Conservation (phyloP, 2,329 filamentous ascomycete species). For the Daldinia sp. region DNA sequence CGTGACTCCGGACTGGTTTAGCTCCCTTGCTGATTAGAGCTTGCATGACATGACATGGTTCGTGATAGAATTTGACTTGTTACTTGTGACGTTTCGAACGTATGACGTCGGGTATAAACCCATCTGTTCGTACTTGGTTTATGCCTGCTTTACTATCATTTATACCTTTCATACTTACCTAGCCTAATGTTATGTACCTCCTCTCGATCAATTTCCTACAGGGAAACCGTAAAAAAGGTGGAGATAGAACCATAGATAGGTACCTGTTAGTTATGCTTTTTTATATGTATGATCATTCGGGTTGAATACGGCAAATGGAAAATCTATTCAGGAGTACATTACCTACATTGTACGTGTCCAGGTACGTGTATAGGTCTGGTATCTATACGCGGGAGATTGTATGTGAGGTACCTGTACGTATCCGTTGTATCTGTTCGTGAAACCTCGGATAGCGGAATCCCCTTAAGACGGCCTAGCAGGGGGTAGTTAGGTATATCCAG, state of each 20-base stretch:
- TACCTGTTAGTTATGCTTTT: neutral
- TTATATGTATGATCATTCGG: neutral
- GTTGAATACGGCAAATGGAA: conserved; percentile 1
- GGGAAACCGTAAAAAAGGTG: neutral
- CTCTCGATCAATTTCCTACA: neutral
- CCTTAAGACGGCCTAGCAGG: conserved; percentile 23
- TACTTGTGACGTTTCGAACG: conserved; percentile 13
- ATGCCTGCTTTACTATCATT: conserved; percentile 1
- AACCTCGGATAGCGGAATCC: conserved; percentile 38
- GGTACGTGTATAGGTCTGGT: neutral
- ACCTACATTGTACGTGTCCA: too few relatives aligned
- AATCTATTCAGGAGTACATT: neutral
- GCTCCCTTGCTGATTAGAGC: conserved; percentile 5
- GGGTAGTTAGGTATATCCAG: conserved; percentile 4
- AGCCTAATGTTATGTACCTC: neutral
- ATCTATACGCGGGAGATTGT: neutral
- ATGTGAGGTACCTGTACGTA: conserved; percentile 10
- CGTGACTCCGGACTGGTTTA: neutral
- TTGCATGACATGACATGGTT: conserved; percentile 20
- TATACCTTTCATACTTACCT: neutral
- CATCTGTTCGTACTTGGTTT: conserved; percentile 1
- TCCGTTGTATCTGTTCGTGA: conserved; percentile 21
- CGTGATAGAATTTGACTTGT: conserved; percentile 11
- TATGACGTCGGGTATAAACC: conserved; percentile 33
- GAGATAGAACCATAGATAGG: neutral